phyloP scores from a whole-genome alignment of 2,329 filamentous ascomycete genomes.

The Venturia effusa region DNA sequence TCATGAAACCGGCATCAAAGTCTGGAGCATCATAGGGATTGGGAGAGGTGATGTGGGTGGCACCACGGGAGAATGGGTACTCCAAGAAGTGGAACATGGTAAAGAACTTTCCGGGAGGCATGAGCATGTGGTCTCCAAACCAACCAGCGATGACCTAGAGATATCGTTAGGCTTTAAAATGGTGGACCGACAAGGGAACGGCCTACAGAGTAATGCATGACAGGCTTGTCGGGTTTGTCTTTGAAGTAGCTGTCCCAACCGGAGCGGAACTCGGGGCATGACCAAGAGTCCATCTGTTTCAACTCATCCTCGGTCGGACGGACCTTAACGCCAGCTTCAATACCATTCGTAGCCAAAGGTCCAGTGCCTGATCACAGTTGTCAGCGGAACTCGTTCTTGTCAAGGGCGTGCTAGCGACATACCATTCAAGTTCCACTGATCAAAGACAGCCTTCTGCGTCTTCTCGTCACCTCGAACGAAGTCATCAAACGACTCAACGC shows the following conservation, averaged over 20 bases:
- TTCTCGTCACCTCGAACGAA: constrained; percentile 65
- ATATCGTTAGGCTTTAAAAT: not conserved
- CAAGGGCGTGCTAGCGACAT: not conserved
- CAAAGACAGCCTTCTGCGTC: constrained; percentile 60
- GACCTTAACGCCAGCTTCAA: constrained; percentile 71
- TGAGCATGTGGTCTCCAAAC: constrained; percentile 39
- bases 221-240: constrained; percentile 74
- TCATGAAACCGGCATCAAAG: constrained; percentile 78
- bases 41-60: constrained; percentile 58
- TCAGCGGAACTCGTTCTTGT: not conserved
- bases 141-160: constrained; percentile 5
- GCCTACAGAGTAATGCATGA: constrained; percentile 64
- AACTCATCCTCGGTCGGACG: constrained; percentile 59
- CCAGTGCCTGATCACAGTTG: constrained; percentile 40
- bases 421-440: constrained; percentile 70
- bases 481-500: constrained; percentile 69
- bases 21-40: constrained; percentile 65
- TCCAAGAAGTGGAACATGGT: constrained; percentile 76
- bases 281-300: constrained; percentile 59
- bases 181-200: not conserved
- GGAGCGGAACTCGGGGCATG: constrained; percentile 60
- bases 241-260: constrained; percentile 79
- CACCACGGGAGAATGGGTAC: constrained; percentile 66
- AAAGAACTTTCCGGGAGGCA: constrained; percentile 70
- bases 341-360: constrained; percentile 65